Evolutionary conservation across 2,329 filamentous ascomycete genomes (phyloP).

Genomic region (Mycosphaerella sp.): DNA sequence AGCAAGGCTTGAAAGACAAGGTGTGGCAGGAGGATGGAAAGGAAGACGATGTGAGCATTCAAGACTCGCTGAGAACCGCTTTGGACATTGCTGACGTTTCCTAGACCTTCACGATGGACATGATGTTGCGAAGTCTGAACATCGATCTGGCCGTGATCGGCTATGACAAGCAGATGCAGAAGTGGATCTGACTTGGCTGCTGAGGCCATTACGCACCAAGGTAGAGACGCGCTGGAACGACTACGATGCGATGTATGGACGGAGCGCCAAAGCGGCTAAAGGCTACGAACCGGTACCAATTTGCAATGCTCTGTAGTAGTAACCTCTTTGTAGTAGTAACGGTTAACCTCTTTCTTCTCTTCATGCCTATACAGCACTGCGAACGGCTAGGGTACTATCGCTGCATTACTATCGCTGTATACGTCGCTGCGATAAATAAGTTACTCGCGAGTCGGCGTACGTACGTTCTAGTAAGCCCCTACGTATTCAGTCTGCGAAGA

Average conservation of each 20-base stretch:
- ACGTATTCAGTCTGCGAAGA: too few species aligned
- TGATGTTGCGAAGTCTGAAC: constrained; percentile 62
- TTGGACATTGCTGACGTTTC: constrained; percentile 7
- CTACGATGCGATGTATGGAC: background rate
- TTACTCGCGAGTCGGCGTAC: too few species aligned
- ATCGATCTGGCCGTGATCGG: constrained; percentile 59
- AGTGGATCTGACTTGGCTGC: constrained; percentile 42
- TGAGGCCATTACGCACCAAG: background rate
- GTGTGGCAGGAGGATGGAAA: constrained; percentile 32
- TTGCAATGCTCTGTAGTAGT: too few species aligned
- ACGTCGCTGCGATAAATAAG: too few species aligned
- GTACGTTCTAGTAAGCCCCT: too few species aligned
- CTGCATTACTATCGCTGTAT: too few species aligned
- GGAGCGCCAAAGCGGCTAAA: too few species aligned
- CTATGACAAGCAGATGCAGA: constrained; percentile 52
- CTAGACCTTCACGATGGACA: constrained; percentile 62
- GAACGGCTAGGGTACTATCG: too few species aligned
- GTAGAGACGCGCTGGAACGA: background rate
- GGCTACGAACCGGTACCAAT: too few species aligned
- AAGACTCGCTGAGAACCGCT: background rate
- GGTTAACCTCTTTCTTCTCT: too few species aligned
- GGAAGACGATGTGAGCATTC: constrained; percentile 38
- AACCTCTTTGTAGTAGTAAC: too few species aligned
- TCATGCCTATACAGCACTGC: too few species aligned
- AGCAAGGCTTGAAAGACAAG: constrained; percentile 38